Percentiles rank a stretch among this genome's conserved stretches.
Conservation (phyloP, 2,329 filamentous ascomycete genomes). For the Pseudocercospora vitis region DNA sequence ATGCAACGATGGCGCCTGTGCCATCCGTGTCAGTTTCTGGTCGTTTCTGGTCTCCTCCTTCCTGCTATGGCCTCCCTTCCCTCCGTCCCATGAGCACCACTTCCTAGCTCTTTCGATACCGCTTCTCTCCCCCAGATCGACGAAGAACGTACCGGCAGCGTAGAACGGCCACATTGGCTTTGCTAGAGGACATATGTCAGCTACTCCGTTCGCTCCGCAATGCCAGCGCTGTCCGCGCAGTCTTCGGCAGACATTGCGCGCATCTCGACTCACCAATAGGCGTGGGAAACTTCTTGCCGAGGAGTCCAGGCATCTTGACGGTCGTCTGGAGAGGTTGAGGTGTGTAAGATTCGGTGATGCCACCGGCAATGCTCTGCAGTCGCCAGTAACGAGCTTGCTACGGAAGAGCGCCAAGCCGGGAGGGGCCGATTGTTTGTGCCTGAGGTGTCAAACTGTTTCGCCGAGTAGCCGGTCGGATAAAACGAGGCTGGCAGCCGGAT, state of each 20-base stretch:
- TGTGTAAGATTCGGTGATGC: neutral
- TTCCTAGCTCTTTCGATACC: conserved; percentile 4
- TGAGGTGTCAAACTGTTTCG: neutral
- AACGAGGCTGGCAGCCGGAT: neutral
- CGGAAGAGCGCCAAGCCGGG: neutral
- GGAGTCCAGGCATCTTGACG: conserved; percentile 39
- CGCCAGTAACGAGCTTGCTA: conserved; percentile 7
- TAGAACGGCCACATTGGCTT: conserved; percentile 92
- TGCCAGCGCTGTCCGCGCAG: conserved; percentile 9
- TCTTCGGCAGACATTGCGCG: neutral
- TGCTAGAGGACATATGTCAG: conserved; percentile 57
- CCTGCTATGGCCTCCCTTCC: neutral
- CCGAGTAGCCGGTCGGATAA: neutral
- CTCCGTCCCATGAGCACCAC: neutral
- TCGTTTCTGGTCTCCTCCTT: conserved; percentile 4
- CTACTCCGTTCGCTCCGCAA: neutral
- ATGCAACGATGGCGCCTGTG: conserved; percentile 78
- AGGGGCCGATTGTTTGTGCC: neutral
- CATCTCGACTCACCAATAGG: conserved; percentile 47
- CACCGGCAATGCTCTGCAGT: conserved; percentile 2
- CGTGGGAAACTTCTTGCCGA: conserved; percentile 55
- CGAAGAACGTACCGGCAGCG: conserved; percentile 70
- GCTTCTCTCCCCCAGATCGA: neutral
- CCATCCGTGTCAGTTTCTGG: conserved; percentile 1
- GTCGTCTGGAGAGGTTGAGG: conserved; percentile 3